A percentile compares a stretch with the other conserved stretches of the same genome.
phyloP scores from a whole-genome alignment of 164 flowering plant species.

The Buxus sempervirens region DNA sequence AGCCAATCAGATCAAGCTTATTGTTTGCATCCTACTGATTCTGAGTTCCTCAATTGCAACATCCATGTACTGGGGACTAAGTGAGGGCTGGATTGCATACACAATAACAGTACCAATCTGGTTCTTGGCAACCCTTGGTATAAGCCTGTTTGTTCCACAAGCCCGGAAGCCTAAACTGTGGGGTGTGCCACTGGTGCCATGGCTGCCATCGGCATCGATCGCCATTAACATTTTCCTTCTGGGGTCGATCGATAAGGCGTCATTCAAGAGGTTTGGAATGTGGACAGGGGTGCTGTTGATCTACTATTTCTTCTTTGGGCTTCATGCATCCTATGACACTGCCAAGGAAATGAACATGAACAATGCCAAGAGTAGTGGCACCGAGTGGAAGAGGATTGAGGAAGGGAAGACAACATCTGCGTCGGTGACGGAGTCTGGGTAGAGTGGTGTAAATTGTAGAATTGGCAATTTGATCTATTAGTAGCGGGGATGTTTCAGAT shows the following conservation, averaged over 20 bases:
- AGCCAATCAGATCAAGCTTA: slow-evolving; percentile 32
- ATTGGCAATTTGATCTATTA: too few species aligned
- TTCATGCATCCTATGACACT: slow-evolving; percentile 60
- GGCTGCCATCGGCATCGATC: slow-evolving; percentile 54
- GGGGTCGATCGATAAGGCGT: slow-evolving; percentile 47
- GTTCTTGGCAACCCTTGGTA: slow-evolving; percentile 42
- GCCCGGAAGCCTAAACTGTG: slow-evolving; percentile 49
- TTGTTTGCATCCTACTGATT: slow-evolving; percentile 32
- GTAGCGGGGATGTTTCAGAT: too few species aligned
- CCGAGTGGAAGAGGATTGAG: background rate
- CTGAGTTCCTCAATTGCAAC: slow-evolving; percentile 39
- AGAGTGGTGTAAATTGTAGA: too few species aligned
- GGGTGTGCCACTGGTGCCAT: slow-evolving; percentile 65
- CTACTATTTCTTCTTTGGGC: slow-evolving; percentile 50
- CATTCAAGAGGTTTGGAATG: slow-evolving; percentile 45
- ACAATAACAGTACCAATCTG: slow-evolving; percentile 30
- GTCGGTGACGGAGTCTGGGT: background rate
- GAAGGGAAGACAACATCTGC: background rate
- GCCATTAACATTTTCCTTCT: slow-evolving; percentile 56
- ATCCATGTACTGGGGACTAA: slow-evolving; percentile 32
- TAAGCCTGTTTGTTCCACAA: slow-evolving; percentile 31
- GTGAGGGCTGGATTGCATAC: slow-evolving; percentile 41
- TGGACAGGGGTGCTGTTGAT: slow-evolving; percentile 42
- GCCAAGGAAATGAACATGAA: slow-evolving; percentile 26
- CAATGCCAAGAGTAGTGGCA: background rate